A percentile compares a stretch with the other conserved stretches of the same genome.
Evolutionary conservation across 257 asterid species (phyloP).

Genomic region (Ajuga chamaepitys): DNA sequence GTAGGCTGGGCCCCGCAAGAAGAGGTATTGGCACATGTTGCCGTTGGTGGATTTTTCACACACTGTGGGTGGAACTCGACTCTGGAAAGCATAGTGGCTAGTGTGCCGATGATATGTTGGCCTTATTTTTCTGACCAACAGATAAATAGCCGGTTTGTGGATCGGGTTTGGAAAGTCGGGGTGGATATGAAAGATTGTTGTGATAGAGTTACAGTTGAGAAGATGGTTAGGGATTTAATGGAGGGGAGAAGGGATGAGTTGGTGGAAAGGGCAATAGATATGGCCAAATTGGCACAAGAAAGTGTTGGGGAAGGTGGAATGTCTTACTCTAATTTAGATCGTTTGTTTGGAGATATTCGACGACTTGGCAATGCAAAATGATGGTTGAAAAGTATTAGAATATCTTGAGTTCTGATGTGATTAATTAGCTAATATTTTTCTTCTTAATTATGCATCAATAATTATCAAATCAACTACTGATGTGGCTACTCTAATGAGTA

Average conservation of each 20-base stretch:
- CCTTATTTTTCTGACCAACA: conserved; percentile 20
- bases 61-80: conserved; percentile 25
- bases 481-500: too few species aligned
- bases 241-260: conserved; percentile 10
- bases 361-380: background rate
- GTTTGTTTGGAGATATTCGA: conserved; percentile 10
- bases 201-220: conserved; percentile 18
- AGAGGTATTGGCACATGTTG: conserved; percentile 13
- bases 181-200: conserved; percentile 19
- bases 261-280: background rate
- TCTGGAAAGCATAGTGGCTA: conserved; percentile 9
- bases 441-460: too few species aligned
- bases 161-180: conserved; percentile 16
- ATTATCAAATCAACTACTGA: too few species aligned
- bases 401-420: too few species aligned
- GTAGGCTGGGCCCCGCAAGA: conserved; percentile 26
- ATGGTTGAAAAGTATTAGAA: too few species aligned
- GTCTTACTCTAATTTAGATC: conserved; percentile 5
- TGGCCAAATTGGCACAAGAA: background rate
- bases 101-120: conserved; percentile 24
- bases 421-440: too few species aligned
- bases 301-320: conserved; percentile 15
- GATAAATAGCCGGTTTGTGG: conserved; percentile 15
- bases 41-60: conserved; percentile 15
- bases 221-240: conserved; percentile 17